Evolutionary conservation across 352 stramenopile species (phyloP), one percentile per base, ranked within the genome.

Genomic region (Phytopythium vexans): DNA sequence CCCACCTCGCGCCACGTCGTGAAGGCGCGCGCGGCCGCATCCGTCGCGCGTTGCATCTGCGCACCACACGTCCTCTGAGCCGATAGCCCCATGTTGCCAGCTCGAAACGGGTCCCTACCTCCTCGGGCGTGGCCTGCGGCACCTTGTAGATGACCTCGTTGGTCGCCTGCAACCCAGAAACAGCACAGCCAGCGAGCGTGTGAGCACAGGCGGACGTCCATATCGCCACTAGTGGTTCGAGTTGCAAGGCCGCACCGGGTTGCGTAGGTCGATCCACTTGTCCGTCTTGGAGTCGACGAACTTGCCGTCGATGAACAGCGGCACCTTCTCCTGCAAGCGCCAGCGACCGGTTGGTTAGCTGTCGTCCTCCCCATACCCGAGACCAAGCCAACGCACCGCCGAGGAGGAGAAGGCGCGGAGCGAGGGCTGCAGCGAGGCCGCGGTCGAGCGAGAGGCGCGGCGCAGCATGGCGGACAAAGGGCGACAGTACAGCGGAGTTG

Each of bases 1-100:
- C 96, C 89, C 41, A 97, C 91, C 32, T 95, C 80, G 56, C 86
- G 90, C 96, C 96, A 99, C 21, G 77, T 84, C 56, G 88, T 86
- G 76, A 97, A 98, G 11, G 96, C 95, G 27, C 78, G 66, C 1
- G 79, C 70, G 15, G 88, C 85, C 8, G 77, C 68, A 15, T 81
- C 68, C 1, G 96, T 83, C 36, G 96, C 92, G 52, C 75, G 56
- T 38, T 88, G 63, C 69, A 99, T 94, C 78, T 97, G 32, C 9
- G 52, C 27, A 60, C 1, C 10, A 33, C 16, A 15, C 43, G 10
- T 42, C 43, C 4, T 9, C 3, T 14, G 50, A 8, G 10, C 33
- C 27, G 40, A 49, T 7, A 37, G 49, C 27, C 52, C 44, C 34
- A 47, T 41, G 9, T 14, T 63, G 12, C 32, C n/a, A 42, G 10